Evolutionary conservation across 2,329 filamentous ascomycete species (phyloP).

Genomic region (Aspergillus jensenii): DNA sequence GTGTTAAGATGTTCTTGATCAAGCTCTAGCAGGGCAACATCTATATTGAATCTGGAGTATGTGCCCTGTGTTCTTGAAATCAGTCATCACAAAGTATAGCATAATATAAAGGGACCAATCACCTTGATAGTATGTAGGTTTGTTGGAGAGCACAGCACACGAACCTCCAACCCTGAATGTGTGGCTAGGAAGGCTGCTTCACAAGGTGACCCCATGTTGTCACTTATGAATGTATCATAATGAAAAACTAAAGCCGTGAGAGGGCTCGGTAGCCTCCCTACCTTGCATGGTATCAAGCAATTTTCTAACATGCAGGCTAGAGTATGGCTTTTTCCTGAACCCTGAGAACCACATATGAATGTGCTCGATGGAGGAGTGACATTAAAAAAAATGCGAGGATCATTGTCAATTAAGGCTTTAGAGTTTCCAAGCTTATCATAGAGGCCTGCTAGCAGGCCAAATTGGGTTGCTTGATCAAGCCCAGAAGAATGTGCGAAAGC

Average conservation of each 20-base stretch:
- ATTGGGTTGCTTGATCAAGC: no score
- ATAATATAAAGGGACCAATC: not conserved
- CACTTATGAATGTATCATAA: constrained; percentile 58
- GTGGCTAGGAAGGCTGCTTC: constrained; percentile 60
- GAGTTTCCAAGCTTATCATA: no score
- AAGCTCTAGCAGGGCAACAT: constrained; percentile 53
- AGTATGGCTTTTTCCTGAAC: not conserved
- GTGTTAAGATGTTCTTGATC: constrained; percentile 56
- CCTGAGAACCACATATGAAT: constrained; percentile 62
- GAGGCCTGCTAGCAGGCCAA: no score
- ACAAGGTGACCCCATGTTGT: constrained; percentile 51
- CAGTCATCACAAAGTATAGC: not conserved
- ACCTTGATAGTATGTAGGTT: constrained; percentile 32
- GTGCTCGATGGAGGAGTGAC: constrained; percentile 24
- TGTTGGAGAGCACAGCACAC: constrained; percentile 56
- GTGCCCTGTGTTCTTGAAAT: not conserved
- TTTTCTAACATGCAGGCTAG: constrained; percentile 49
- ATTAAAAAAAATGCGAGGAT: constrained; percentile 12
- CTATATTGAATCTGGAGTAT: constrained; percentile 41
- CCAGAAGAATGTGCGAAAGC: no score
- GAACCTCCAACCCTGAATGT: constrained; percentile 45
- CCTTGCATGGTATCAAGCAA: constrained; percentile 49
- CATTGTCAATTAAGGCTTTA: not conserved
- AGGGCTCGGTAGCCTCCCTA: constrained; percentile 32
- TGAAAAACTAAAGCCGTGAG: constrained; percentile 65